phyloP scores from a whole-genome alignment of 1,284 basidiomycete species.

The Pseudozyma sp. region DNA sequence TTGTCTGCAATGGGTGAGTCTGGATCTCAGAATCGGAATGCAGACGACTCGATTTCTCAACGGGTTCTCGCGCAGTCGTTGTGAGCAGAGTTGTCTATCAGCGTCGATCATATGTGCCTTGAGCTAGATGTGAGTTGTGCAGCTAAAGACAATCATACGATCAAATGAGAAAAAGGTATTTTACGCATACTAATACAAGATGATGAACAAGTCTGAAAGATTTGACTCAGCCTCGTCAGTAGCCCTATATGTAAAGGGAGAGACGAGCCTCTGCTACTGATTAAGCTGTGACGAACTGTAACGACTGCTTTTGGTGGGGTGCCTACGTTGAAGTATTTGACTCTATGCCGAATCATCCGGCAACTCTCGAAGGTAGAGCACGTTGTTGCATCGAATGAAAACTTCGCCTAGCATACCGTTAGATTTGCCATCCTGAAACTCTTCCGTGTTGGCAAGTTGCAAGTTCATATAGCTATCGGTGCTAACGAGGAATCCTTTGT shows the following conservation, averaged over 20 bases:
- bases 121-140: no score
- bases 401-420: conserved; percentile 97
- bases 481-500: conserved; percentile 98
- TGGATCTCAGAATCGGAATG: background rate
- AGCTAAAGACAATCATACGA: background rate
- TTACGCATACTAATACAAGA: conserved; percentile 27
- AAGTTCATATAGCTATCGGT: conserved; percentile 99
- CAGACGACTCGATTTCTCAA: background rate
- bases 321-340: background rate
- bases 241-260: no score
- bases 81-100: no score
- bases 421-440: conserved; percentile 95
- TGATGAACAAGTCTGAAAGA: no score
- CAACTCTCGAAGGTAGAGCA: conserved; percentile 65
- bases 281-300: background rate
- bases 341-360: conserved; percentile 44
- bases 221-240: no score
- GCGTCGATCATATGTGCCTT: no score
- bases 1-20: background rate
- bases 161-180: background rate
- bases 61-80: no score
- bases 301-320: background rate
- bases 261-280: no score
- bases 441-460: conserved; percentile 97
- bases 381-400: conserved; percentile 81